These are phyloP conservation scores for Ustanciosporium gigantosporum DNA, from an alignment of 1,284 basidiomycete genomes.

Conservation along the genomic window DNA sequence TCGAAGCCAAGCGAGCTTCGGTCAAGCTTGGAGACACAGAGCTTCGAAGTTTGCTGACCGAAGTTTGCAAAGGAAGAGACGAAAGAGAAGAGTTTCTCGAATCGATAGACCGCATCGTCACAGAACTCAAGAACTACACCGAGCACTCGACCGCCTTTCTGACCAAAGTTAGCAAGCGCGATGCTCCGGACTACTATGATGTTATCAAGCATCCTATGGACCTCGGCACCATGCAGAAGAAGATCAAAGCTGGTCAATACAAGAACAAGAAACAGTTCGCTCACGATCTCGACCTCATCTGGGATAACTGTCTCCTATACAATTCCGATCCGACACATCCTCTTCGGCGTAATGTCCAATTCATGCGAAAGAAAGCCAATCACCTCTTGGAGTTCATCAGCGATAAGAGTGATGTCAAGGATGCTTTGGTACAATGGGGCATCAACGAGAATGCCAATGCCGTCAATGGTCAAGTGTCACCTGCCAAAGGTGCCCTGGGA, in stretches of 20 bases:
- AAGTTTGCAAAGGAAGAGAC: constrained; percentile 52
- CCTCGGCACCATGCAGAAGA: constrained; percentile 85
- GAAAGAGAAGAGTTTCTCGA: constrained; percentile 58
- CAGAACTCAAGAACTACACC: constrained; percentile 57
- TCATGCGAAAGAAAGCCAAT: constrained; percentile 58
- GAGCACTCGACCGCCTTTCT: constrained; percentile 59
- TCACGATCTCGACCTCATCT: constrained; percentile 91
- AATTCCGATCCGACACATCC: constrained; percentile 73
- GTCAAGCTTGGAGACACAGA: constrained; percentile 53
- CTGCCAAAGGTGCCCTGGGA: background rate
- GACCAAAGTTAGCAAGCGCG: constrained; percentile 55
- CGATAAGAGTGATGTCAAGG: constrained; percentile 73
- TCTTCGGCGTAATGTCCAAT: constrained; percentile 50
- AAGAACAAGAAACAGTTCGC: constrained; percentile 92
- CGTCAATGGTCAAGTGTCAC: background rate
- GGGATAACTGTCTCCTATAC: constrained; percentile 91
- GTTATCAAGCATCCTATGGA: constrained; percentile 71
- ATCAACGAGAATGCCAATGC: constrained; percentile 4
- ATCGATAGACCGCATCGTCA: constrained; percentile 57
- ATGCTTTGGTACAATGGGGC: constrained; percentile 52
- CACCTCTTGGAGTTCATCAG: constrained; percentile 81
- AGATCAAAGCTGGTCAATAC: constrained; percentile 83
- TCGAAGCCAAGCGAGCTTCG: constrained; percentile 49
- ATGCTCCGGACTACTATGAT: constrained; percentile 61
- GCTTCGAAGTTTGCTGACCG: constrained; percentile 51